Conservation (phyloP, 306 rosid genomes). For the Cicer chorassanicum region DNA sequence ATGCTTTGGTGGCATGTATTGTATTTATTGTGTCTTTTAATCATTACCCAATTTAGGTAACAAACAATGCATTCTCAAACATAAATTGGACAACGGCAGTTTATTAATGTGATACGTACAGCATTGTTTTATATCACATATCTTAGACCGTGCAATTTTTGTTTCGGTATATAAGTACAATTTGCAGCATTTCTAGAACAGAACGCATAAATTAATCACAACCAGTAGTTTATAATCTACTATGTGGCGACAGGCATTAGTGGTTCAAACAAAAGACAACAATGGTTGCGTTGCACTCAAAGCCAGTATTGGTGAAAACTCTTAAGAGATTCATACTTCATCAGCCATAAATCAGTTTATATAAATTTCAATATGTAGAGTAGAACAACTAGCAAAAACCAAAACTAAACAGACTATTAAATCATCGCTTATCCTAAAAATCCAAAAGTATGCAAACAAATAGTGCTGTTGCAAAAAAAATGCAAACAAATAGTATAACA, state of each 20-base stretch:
- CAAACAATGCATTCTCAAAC: neutral
- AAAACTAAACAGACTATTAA: neutral
- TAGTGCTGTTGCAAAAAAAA: neutral
- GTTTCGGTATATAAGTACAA: neutral
- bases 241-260: too few relatives aligned
- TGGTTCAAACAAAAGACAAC: neutral
- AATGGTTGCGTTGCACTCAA: neutral
- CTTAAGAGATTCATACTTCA: too few relatives aligned
- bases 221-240: neutral
- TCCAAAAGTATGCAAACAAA: neutral
- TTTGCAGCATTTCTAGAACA: conserved; percentile 6
- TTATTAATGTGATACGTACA: neutral
- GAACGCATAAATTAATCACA: neutral
- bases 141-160: neutral
- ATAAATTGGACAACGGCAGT: neutral
- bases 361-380: neutral
- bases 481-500: neutral
- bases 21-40: too few relatives aligned
- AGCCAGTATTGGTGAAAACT: neutral
- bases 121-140: neutral
- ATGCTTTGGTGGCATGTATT: too few relatives aligned
- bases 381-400: neutral
- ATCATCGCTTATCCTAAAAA: neutral
- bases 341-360: neutral
- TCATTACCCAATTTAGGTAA: too few relatives aligned